phyloP scores from a whole-genome alignment of 78 protist species.

The slime mould (Dictyostelium discoideum) region dicty_2.7 NC_007088.5:2989001-2989500 shows the following conservation, averaged over 20 bases:
- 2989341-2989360: slow-evolving; percentile 53
- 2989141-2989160: slow-evolving; percentile 22
- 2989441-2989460: slow-evolving; percentile 33
- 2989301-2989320: slow-evolving; percentile 43
- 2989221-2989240: slow-evolving; percentile 22
- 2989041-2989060: neutral
- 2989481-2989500: slow-evolving; percentile 22
- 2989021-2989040: neutral
- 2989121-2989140: slow-evolving; percentile 34
- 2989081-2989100: slow-evolving; percentile 63
- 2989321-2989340: neutral
- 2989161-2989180: neutral
- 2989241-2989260: slow-evolving; percentile 31
- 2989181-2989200: neutral
- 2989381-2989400: slow-evolving; percentile 74
- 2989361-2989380: slow-evolving; percentile 50
- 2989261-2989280: slow-evolving; percentile 36
- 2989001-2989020: neutral
- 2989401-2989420: slow-evolving; percentile 33
- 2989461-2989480: slow-evolving; percentile 31
- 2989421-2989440: slow-evolving; percentile 75
- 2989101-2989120: slow-evolving; percentile 15
- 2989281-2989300: slow-evolving; percentile 64
- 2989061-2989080: slow-evolving; percentile 12
- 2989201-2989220: slow-evolving; percentile 20